Evolutionary conservation across 306 rosid genomes (phyloP), one percentile per base, ranked within the genome.

Genomic region (Erythrophleum fordii): DNA sequence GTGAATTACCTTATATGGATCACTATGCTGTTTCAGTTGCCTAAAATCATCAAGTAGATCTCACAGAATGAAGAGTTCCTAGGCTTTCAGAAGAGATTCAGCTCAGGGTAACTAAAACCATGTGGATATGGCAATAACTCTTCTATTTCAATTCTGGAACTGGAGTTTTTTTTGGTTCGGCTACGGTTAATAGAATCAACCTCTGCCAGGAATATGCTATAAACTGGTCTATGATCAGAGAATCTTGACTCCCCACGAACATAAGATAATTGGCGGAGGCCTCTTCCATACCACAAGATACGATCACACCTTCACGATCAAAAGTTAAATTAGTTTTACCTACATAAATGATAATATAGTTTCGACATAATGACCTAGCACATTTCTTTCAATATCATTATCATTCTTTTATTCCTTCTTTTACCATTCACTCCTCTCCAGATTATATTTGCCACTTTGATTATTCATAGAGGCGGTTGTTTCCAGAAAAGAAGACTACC

Each of bases 191-290:
- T 49, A 65, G 94, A 90, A 85, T 91, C 97, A 5, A 93, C 94
- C 85, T 93, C 98, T 20, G 94, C 98, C 80, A 85, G 64, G 78
- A 96, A 96, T 25, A 90, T 77, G 55, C 98, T 82, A 62, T 88
- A 93, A 76, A 96, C 99, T 68, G 98, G 98, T 79, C 99, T 89
- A 73, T 96, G 99, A 87, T 96, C 99, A 3, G 99, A 96, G 89
- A 96, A 96, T 53, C 89, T 90, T 11, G 99, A 93, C 77, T 96
- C 99, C 18, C 99, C 98, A 45, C 99, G 94, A 75, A 93, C 97
- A 75, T 96, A 96, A 42, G 93, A 92, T 86, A 96, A 72, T 61
- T 96, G 99, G 61, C 42, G 86, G 75, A 96, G 84, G 76, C 99
- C 99, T 86, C 89, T 85, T 84, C 99, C 99, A 8, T 87, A 81